Percentiles rank a stretch among this genome's conserved stretches.
These are phyloP conservation scores for Crithidia sp. DNA, from an alignment of 208 protist genomes.

Conservation along the genomic window DNA sequence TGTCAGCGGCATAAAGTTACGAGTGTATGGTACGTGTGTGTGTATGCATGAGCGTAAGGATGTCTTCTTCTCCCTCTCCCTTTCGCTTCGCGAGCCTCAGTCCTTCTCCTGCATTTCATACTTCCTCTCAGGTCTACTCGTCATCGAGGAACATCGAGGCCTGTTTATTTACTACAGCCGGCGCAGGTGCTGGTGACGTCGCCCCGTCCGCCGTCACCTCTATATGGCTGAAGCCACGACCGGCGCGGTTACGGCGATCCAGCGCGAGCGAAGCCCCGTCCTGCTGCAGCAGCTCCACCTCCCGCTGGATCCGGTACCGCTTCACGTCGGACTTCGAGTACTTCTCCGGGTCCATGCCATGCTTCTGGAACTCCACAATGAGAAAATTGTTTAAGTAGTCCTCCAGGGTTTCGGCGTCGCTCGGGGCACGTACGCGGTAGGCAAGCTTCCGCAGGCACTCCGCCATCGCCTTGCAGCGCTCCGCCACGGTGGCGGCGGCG, in stretches of 20 bases:
- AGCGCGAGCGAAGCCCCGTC: slow-evolving; percentile 74
- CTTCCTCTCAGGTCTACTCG: slow-evolving; percentile 22
- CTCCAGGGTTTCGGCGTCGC: slow-evolving; percentile 55
- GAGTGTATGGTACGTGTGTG: not conserved
- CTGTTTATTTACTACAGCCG: slow-evolving; percentile 28
- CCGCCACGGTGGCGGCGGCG: slow-evolving; percentile 29
- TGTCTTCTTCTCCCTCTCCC: too few species aligned
- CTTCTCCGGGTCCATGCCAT: slow-evolving; percentile 68
- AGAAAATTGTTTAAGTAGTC: slow-evolving; percentile 70
- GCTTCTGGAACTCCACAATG: slow-evolving; percentile 68
- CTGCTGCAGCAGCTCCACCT: slow-evolving; percentile 79
- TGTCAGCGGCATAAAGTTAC: not conserved
- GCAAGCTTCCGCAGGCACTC: slow-evolving; percentile 69
- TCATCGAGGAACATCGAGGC: slow-evolving; percentile 78
- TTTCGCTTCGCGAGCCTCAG: too few species aligned
- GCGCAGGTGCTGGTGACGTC: not conserved
- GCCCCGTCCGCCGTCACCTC: not conserved
- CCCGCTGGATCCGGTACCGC: slow-evolving; percentile 64
- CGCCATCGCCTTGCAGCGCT: slow-evolving; percentile 77
- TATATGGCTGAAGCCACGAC: slow-evolving; percentile 57
- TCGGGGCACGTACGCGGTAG: slow-evolving; percentile 60
- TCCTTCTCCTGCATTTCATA: too few species aligned
- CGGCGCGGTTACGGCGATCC: slow-evolving; percentile 63
- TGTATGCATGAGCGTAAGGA: not conserved
- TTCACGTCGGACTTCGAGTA: slow-evolving; percentile 66